Percentiles rank a stretch among this genome's conserved stretches.
Evolutionary conservation across 2,329 filamentous ascomycete genomes (phyloP).

Genomic region (Pyricularia grisea): DNA sequence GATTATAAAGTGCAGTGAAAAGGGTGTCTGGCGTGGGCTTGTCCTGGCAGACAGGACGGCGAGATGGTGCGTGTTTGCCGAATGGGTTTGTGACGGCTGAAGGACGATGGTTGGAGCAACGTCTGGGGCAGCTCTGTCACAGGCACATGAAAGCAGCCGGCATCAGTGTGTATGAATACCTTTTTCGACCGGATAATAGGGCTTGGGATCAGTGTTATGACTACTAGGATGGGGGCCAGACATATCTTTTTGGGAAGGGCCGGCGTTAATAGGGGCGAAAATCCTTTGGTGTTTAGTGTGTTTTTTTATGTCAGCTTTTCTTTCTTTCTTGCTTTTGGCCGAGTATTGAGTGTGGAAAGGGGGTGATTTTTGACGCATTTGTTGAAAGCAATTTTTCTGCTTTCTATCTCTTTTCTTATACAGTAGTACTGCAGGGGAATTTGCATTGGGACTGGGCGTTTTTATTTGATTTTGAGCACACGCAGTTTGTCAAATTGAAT

Average conservation of each 20-base stretch:
- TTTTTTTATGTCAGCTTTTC: background rate
- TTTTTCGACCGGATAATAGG: background rate
- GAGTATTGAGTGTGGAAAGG: background rate
- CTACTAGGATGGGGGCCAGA: background rate
- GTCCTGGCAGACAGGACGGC: slow-evolving; percentile 77
- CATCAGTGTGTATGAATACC: background rate
- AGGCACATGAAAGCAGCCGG: background rate
- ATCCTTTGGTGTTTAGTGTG: background rate
- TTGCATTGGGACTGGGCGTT: background rate
- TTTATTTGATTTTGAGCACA: background rate
- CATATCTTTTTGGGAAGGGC: background rate
- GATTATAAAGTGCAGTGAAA: slow-evolving; percentile 81
- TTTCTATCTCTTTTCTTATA: background rate
- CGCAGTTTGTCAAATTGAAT: background rate
- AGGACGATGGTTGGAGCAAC: background rate
- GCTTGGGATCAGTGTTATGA: background rate
- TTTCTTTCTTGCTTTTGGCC: background rate
- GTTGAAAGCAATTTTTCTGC: background rate
- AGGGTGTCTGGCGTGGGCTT: slow-evolving; percentile 70
- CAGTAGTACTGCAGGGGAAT: background rate
- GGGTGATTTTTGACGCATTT: background rate
- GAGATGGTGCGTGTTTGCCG: slow-evolving; percentile 85
- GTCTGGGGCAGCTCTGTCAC: background rate
- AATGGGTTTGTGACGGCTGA: slow-evolving; percentile 55
- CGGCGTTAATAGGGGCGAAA: background rate